Evolutionary conservation across 495 filamentous ascomycete genomes (phyloP), one percentile per base, ranked within the genome.

Genomic region (Massariosphaeria phaeospora): DNA sequence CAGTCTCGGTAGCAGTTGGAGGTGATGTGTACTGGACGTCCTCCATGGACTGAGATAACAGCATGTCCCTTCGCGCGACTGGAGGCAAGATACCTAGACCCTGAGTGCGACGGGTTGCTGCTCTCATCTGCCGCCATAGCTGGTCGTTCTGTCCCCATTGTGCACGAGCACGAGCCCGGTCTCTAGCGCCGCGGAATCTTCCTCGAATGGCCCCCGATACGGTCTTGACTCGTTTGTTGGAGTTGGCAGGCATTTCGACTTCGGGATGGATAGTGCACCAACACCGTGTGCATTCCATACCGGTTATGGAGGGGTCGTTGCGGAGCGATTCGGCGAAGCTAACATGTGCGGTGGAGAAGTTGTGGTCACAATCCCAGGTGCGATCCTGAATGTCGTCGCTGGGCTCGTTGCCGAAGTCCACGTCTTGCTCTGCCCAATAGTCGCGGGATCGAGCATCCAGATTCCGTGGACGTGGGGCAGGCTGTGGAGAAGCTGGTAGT

Each of bases 401-500:
- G 0, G 65, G 65, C 47, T 67, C 65, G 7, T 43, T 41, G 15
- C 65, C 65, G 43, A 67, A 67, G 46, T 67, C 43, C 9, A 51
- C 12, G 13, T 43, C 47, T 9, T 23, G 10, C 2, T 55, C 34
- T 21, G 46, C 51, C 65, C 65, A 67, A 20, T 54, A 51, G 13
- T 40, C 21, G 1, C 21, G 36, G 24, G 55, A 49, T 9, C 59
- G 48, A 12, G 13, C 43, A 39, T 67, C 65, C 2, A 65, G 59
- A 39, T 67, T 63, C 18, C 52, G 43, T 8, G 34, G 20, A 5
- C 39, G 55, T 18, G 12, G 39, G 23, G 26, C 3, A 17, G 50
- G 25, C 11, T 35, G 18, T 17, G 35, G 17, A 1, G 21, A 12
- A 20, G 40, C 2, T 5, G 25, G 8, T 36, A 18, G 25, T n/a